Percentiles rank a stretch among this genome's conserved stretches.
Conservation (phyloP, 2,329 filamentous ascomycete species). For the Aspergillus novoparasiticus region DNA sequence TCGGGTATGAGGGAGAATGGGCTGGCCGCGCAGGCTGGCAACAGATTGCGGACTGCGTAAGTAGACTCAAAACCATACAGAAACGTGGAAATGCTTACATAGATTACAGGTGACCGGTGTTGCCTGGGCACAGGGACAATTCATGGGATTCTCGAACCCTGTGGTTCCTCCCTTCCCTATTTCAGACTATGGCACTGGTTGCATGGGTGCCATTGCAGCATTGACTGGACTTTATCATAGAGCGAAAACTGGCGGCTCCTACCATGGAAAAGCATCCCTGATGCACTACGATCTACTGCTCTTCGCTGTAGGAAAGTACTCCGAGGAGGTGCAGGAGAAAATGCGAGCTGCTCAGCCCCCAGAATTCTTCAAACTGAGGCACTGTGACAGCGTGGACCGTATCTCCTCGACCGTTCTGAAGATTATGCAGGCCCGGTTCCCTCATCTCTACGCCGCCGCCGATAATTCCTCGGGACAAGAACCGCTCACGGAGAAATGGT, state of each 20-base stretch:
- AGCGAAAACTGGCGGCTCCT: conserved; percentile 65
- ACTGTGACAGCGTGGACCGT: conserved; percentile 66
- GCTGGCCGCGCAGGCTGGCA: conserved; percentile 68
- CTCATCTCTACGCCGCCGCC: conserved; percentile 53
- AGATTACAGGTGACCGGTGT: conserved; percentile 44
- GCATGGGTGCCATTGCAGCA: conserved; percentile 69
- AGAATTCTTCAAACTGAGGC: conserved; percentile 60
- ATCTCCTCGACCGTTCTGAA: conserved; percentile 63
- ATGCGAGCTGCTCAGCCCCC: conserved; percentile 53
- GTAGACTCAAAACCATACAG: conserved; percentile 20
- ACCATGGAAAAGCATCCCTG: conserved; percentile 65
- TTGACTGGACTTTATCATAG: conserved; percentile 65
- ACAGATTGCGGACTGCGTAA: conserved; percentile 68
- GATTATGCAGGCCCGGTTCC: conserved; percentile 56
- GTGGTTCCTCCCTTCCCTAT: conserved; percentile 55
- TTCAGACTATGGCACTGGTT: conserved; percentile 69
- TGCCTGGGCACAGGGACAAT: conserved; percentile 46
- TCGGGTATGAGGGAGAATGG: conserved; percentile 67
- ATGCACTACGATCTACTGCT: conserved; percentile 70
- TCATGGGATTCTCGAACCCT: conserved; percentile 43
- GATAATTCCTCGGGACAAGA: conserved; percentile 33
- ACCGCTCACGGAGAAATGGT: conserved; percentile 54
- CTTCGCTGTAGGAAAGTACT: conserved; percentile 62
- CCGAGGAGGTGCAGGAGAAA: conserved; percentile 54
- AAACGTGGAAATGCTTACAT: not conserved